Evolutionary conservation across 2,329 filamentous ascomycete genomes (phyloP), one percentile per base, ranked within the genome.

Genomic region (Alternaria brassicicola): DNA sequence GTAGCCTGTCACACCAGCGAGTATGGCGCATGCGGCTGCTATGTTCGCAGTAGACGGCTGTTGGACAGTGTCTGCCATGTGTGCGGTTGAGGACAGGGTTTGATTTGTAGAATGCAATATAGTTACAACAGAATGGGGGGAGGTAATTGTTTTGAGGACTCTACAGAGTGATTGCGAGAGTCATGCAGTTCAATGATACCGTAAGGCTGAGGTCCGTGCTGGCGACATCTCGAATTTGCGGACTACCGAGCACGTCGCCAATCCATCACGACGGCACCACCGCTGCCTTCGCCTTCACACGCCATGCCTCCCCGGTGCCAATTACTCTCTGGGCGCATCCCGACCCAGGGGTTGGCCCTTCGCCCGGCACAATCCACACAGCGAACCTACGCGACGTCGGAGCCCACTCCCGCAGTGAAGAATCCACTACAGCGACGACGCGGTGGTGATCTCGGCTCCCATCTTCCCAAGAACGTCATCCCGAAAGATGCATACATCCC

Each of bases 1-100:
- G 79, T 94, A 96, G 69, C 93, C 93, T 1, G 87, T 85, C 52
- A 95, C 76, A 66, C 91, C 88, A 62, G 89, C 86, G 55, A 94
- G 80, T 62, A 96, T 85, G 64, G 88, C 88, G 17, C 91, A 93
- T 53, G 88, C 87, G 62, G 94, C 80, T 43, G 93, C 82, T 57
- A 93, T 82, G 60, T 86, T 85, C 13, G 80, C 78, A 12, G 82
- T 83, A 4, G 84, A 85, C 3, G 85, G 83, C 13, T 83, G 79
- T 23, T 79, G 56, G 31, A 13, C 8, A 74, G 76, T 31, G 83
- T 73, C 51, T 69, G 67, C 70, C 75, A 73, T 19, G 12, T 62
- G 41, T 31, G 30, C 41, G 43, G 42, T 41, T 12, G 45, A 45
- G 31, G 9, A 10, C 8, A 30, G 23, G 9, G 4, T 6, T 4